phyloP scores from a whole-genome alignment of 305 asterid species.

The Fraxinus sp. region DNA sequence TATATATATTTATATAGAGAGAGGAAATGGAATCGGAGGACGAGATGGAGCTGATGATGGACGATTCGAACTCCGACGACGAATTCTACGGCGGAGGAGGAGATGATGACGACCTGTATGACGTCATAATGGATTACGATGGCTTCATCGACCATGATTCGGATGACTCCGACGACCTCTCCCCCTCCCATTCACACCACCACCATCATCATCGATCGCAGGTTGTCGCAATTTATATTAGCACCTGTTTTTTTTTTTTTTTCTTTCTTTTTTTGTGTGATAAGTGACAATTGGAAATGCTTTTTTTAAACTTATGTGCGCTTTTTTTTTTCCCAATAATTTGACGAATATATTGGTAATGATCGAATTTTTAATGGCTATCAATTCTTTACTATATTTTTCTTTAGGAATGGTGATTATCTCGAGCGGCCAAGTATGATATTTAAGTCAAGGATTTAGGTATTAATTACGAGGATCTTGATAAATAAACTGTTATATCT shows the following conservation, averaged over 20 bases:
- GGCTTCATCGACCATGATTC: conserved; percentile 72
- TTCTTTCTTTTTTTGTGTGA: neutral
- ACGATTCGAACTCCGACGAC: conserved; percentile 65
- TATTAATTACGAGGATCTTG: neutral
- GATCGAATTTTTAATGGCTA: neutral
- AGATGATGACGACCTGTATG: conserved; percentile 57
- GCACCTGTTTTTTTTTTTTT: neutral
- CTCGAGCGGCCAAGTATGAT: neutral
- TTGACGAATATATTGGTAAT: neutral
- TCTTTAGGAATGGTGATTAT: neutral
- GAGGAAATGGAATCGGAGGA: conserved; percentile 58
- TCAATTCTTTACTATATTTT: neutral
- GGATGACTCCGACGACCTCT: conserved; percentile 63
- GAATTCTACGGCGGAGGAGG: conserved; percentile 62
- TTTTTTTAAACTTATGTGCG: neutral
- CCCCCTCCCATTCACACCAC: conserved; percentile 30
- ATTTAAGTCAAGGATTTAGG: neutral
- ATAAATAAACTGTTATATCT: neutral
- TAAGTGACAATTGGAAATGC: conserved; percentile 15
- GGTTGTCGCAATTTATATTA: conserved; percentile 37
- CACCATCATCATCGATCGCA: conserved; percentile 52
- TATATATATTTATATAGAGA: neutral
- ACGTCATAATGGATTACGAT: conserved; percentile 60
- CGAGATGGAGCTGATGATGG: conserved; percentile 56
- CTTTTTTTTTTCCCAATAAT: neutral